Base-by-base conservation (phyloP, 805 yeast species). In the Yamadazyma sp. region DNA sequence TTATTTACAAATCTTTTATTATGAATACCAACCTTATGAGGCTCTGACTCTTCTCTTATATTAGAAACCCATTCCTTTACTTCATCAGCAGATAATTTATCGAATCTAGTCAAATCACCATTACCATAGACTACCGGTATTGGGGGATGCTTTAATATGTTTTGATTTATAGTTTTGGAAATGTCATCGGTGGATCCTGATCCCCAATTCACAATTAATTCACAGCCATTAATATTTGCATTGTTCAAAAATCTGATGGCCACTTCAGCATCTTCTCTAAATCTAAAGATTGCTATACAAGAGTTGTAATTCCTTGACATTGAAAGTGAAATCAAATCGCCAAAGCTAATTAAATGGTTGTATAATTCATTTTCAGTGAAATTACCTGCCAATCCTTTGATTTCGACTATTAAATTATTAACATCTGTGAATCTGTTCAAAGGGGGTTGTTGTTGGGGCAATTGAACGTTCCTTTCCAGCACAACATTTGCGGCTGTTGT, bases 351-450 rank as follows among this genome's bases (percentile, higher is more conserved):
- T 52, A 84, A 82, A 42, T 75, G 72, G 10, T 70, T 59, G 18
- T 75, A 69, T 16, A 86, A 55, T 46, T 86, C 91, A 10, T 70
- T 69, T 42, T 78, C 82, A 1, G 83, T 69, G 24, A 82, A 72
- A 16, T 61, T 60, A 4, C 75, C 62, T 13, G 82, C 74, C 30
- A 86, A 54, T 0, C 89, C 89, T 30, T 80, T 79, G 14, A 86
- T 73, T 39, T 75, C 71, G 11, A 86, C 79, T 1, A 89, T 82
- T 7, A 95, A 82, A 53, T 87, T 88, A 53, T 77, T 71, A 8
- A 89, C 86, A 56, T 88, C 96, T 14, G 93, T 83, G 50, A 70
- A 78, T 41, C 78, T 84, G 48, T 70, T 75, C 33, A 80, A 47
- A 4, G 76, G 61, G 2, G 85, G 80, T 44, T 75, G 80, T 6